Conservation (phyloP, 2,329 filamentous ascomycete species). For the Claviceps cyperi region DNA sequence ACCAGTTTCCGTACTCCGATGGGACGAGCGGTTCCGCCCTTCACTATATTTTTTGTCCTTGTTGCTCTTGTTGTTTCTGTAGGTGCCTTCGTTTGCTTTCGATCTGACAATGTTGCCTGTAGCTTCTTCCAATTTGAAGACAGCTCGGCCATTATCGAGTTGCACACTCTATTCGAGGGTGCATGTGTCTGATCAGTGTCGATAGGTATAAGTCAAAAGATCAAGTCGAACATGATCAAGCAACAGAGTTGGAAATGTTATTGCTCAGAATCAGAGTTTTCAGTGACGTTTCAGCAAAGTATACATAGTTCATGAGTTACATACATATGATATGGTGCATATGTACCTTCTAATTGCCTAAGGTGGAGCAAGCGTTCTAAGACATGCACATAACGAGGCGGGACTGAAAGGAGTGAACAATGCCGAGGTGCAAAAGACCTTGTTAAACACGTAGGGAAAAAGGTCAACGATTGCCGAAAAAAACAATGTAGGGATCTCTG, state of each 20-base stretch:
- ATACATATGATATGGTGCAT: too few relatives aligned
- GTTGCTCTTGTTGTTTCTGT: conserved; percentile 17
- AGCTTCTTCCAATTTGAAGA: conserved; percentile 70
- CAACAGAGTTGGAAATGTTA: neutral
- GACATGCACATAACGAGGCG: neutral
- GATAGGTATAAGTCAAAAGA: neutral
- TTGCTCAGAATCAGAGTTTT: neutral
- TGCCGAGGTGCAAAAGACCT: too few relatives aligned
- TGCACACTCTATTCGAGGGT: conserved; percentile 1
- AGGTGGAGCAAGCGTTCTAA: neutral
- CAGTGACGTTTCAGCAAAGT: neutral
- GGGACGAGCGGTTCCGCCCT: conserved; percentile 11
- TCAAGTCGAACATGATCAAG: neutral
- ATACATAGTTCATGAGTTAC: neutral
- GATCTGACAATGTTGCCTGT: conserved; percentile 44
- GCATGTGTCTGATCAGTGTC: neutral
- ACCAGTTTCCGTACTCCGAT: conserved; percentile 17
- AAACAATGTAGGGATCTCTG: neutral
- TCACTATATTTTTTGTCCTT: neutral
- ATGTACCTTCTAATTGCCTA: too few relatives aligned
- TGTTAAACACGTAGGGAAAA: too few relatives aligned
- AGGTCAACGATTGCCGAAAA: neutral
- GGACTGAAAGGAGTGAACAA: too few relatives aligned
- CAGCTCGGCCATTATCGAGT: conserved; percentile 26
- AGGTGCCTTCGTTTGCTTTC: conserved; percentile 21